These are phyloP conservation scores for Phytopythium litorale DNA, from an alignment of 352 stramenopile genomes.

Conservation along the genomic window DNA sequence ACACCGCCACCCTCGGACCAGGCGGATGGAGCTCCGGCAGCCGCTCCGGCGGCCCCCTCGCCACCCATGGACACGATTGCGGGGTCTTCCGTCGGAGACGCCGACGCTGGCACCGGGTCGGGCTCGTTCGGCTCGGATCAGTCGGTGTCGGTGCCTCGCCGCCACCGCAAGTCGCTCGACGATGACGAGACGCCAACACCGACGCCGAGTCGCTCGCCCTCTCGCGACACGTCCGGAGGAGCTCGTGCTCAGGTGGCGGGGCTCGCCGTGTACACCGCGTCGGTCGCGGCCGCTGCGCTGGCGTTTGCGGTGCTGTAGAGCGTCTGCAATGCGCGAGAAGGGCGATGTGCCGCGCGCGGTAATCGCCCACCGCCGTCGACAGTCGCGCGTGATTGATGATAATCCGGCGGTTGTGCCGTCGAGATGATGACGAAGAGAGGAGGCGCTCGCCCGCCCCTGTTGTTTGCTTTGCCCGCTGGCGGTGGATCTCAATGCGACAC, in stretches of 20 bases:
- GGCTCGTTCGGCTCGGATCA: not conserved
- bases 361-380: not conserved
- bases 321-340: not conserved
- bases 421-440: not conserved
- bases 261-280: not conserved
- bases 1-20: not conserved
- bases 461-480: not conserved
- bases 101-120: not conserved
- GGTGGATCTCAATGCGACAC: too few species aligned
- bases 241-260: not conserved
- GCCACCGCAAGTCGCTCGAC: not conserved
- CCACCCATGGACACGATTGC: not conserved
- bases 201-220: not conserved
- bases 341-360: not conserved
- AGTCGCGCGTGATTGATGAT: not conserved
- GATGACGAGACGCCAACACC: not conserved
- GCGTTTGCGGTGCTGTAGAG: not conserved
- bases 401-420: constrained; percentile 1
- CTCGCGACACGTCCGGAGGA: not conserved
- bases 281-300: not conserved
- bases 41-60: not conserved
- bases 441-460: not conserved
- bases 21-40: not conserved
- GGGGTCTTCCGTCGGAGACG: not conserved
- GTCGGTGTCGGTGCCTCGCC: not conserved